Evolutionary conservation across 2,329 filamentous ascomycete species (phyloP).

Genomic region (Trichothecium sympodiale): DNA sequence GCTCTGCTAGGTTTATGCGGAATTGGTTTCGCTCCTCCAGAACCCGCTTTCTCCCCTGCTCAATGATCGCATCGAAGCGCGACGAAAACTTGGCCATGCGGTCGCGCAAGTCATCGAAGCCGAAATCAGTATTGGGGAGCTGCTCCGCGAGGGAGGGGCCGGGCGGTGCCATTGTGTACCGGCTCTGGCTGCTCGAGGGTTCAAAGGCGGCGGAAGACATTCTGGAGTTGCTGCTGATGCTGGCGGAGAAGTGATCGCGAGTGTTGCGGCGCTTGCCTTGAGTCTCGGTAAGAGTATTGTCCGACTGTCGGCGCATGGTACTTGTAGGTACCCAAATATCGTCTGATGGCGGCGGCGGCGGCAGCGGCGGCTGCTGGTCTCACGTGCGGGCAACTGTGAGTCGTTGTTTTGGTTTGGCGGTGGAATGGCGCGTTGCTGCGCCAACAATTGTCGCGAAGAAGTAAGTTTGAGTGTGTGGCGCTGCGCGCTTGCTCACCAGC

Average conservation of each 20-base stretch:
- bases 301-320: too few relatives aligned
- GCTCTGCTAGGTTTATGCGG: conserved; percentile 76
- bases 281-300: too few relatives aligned
- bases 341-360: too few relatives aligned
- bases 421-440: too few relatives aligned
- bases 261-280: too few relatives aligned
- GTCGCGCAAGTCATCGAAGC: conserved; percentile 88
- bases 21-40: conserved; percentile 92
- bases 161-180: conserved; percentile 45
- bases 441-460: too few relatives aligned
- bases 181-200: conserved; percentile 49
- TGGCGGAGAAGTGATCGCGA: background rate
- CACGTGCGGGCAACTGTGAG: too few relatives aligned
- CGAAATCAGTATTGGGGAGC: conserved; percentile 85
- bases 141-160: conserved; percentile 62
- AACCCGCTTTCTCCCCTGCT: conserved; percentile 78
- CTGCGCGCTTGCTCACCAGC: too few relatives aligned
- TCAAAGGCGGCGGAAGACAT: conserved; percentile 54
- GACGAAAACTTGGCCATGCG: conserved; percentile 89
- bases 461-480: too few relatives aligned
- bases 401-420: too few relatives aligned
- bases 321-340: too few relatives aligned
- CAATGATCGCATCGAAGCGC: conserved; percentile 89
- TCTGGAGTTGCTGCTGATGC: conserved; percentile 3
- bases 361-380: too few relatives aligned